These are phyloP conservation scores for Penicillium riverlandense DNA, from an alignment of 495 filamentous ascomycete genomes.

Conservation along the genomic window DNA sequence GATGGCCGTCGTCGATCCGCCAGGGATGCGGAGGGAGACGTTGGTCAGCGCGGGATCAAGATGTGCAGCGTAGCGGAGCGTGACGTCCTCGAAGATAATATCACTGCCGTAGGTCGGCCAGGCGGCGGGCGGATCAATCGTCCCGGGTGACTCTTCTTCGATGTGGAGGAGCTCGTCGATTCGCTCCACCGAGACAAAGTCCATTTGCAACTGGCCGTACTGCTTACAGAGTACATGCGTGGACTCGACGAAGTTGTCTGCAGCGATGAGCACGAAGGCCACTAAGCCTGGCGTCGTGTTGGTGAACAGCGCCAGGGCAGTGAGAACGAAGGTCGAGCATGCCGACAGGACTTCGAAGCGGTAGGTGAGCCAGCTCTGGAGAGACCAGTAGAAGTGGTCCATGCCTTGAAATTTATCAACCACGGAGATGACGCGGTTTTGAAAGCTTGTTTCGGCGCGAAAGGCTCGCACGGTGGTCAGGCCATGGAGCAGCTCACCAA, in stretches of 20 bases:
- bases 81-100: constrained; percentile 69
- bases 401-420: constrained; percentile 83
- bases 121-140: constrained; percentile 57
- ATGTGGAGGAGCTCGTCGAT: constrained; percentile 70
- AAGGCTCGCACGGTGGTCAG: constrained; percentile 74
- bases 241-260: constrained; percentile 46
- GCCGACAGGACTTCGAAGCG: constrained; percentile 69
- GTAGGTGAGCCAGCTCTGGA: constrained; percentile 75
- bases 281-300: constrained; percentile 64
- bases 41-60: constrained; percentile 60
- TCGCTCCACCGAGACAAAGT: constrained; percentile 81
- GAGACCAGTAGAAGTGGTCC: constrained; percentile 88
- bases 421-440: constrained; percentile 63
- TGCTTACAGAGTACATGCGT: constrained; percentile 67
- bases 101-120: constrained; percentile 66
- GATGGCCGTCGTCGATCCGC: constrained; percentile 60
- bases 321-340: constrained; percentile 61
- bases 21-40: constrained; percentile 62
- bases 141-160: constrained; percentile 62
- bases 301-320: constrained; percentile 61
- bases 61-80: constrained; percentile 68
- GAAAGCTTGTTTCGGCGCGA: constrained; percentile 64
- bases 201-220: constrained; percentile 81
- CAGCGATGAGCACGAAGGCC: constrained; percentile 57
- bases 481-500: constrained; percentile 71